Conservation (phyloP, 2,329 filamentous ascomycete species). For the Cladophialophora bantiana region DNA sequence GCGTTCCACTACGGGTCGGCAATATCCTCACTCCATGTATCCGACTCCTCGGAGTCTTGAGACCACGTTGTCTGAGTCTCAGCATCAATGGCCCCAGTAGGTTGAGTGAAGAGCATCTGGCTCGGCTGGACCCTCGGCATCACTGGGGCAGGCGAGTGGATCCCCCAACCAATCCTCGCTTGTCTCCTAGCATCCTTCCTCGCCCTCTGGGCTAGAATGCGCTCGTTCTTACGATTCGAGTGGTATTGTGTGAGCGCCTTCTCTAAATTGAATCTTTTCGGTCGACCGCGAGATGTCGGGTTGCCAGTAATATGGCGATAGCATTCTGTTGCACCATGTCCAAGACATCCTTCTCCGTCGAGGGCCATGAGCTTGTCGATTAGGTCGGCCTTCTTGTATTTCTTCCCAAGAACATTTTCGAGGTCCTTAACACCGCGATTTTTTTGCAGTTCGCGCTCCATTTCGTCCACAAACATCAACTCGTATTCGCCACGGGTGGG, state of each 20-base stretch:
- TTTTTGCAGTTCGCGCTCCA: conserved; percentile 24
- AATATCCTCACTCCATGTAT: not conserved
- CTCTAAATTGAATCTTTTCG: conserved; percentile 15
- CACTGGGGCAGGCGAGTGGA: not conserved
- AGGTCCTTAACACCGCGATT: conserved; percentile 13
- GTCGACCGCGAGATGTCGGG: conserved; percentile 1
- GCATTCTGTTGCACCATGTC: conserved; percentile 20
- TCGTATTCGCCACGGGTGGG: conserved; percentile 25
- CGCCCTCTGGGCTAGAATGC: not conserved
- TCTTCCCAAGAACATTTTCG: not conserved
- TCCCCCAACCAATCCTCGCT: not conserved
- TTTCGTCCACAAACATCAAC: conserved; percentile 30
- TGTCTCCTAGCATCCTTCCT: not conserved
- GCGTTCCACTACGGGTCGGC: not conserved
- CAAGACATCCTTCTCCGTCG: conserved; percentile 23
- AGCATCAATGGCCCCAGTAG: not conserved
- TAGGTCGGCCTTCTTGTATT: conserved; percentile 13
- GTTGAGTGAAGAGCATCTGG: not conserved
- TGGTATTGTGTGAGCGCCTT: not conserved
- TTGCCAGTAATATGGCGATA: conserved; percentile 19
- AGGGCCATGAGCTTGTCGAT: conserved; percentile 22
- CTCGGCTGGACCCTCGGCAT: not conserved
- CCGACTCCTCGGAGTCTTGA: not conserved
- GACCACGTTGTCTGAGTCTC: not conserved
- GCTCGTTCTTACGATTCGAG: not conserved